phyloP scores from a whole-genome alignment of 768 basidiomycete genomes.

The Lanmaoa pseudosensibilis region DNA sequence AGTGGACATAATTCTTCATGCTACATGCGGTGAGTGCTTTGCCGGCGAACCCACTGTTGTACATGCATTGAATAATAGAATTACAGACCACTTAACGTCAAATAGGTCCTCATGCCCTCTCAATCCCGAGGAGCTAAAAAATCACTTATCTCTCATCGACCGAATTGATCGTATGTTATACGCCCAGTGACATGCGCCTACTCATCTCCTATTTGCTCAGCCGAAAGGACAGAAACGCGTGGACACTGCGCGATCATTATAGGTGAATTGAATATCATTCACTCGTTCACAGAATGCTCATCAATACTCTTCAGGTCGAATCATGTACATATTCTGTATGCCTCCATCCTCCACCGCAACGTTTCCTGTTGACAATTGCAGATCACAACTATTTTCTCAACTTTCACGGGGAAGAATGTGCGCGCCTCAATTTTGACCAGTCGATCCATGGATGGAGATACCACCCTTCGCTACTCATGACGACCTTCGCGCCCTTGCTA shows the following conservation, averaged over 20 bases:
- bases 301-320: slow-evolving; percentile 22
- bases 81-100: slow-evolving; percentile 30
- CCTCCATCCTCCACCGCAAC: not conserved
- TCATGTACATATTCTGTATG: slow-evolving; percentile 33
- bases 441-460: slow-evolving; percentile 31
- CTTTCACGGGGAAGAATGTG: slow-evolving; percentile 44
- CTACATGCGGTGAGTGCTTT: slow-evolving; percentile 22
- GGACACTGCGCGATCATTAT: slow-evolving; percentile 24
- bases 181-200: not conserved
- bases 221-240: slow-evolving; percentile 1
- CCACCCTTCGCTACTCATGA: slow-evolving; percentile 39
- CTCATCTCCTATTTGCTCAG: slow-evolving; percentile 13
- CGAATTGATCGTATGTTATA: slow-evolving; percentile 22
- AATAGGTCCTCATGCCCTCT: slow-evolving; percentile 27
- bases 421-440: slow-evolving; percentile 39
- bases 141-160: slow-evolving; percentile 28
- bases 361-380: slow-evolving; percentile 16
- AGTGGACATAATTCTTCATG: slow-evolving; percentile 27
- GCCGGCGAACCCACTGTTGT: no score
- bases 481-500: slow-evolving; percentile 40
- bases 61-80: not conserved
- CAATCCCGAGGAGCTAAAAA: slow-evolving; percentile 17
- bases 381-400: slow-evolving; percentile 40
- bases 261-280: slow-evolving; percentile 10
- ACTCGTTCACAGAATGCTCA: slow-evolving; percentile 3